These are phyloP conservation scores for Colletotrichum sansevieriae DNA, from an alignment of 2,329 filamentous ascomycete genomes.

Conservation along the genomic window DNA sequence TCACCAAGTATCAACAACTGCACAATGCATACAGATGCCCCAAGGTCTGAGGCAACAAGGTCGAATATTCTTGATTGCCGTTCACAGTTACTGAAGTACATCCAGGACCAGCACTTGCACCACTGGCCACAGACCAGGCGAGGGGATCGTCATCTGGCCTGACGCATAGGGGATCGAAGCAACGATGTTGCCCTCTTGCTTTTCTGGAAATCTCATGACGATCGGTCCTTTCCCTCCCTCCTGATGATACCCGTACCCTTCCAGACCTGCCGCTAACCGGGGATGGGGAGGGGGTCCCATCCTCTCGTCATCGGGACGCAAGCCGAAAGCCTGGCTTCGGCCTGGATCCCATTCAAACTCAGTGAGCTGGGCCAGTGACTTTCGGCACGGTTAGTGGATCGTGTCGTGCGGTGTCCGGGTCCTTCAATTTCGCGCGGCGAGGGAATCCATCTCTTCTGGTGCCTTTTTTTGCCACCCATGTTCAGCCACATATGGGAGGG, in stretches of 20 bases:
- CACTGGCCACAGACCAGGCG: background rate
- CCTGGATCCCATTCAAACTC: constrained; percentile 1
- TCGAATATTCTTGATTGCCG: constrained; percentile 6
- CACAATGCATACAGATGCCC: background rate
- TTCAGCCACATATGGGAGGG: too few species aligned
- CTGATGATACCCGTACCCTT: constrained; percentile 9
- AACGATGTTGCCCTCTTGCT: constrained; percentile 25
- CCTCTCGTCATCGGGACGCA: constrained; percentile 34
- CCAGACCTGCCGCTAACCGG: constrained; percentile 8
- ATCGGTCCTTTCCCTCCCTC: constrained; percentile 25
- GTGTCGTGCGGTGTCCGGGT: constrained; percentile 29
- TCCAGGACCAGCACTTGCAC: constrained; percentile 23
- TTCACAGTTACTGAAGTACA: constrained; percentile 5
- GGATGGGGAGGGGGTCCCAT: background rate
- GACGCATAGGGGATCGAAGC: constrained; percentile 14
- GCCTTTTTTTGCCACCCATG: too few species aligned
- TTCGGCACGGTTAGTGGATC: constrained; percentile 13
- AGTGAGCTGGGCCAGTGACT: background rate
- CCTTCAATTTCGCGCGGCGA: constrained; percentile 36
- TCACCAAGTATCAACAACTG: too few species aligned
- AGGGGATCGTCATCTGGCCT: background rate
- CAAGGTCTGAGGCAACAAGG: background rate
- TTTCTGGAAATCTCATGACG: constrained; percentile 31
- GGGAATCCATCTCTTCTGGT: constrained; percentile 21
- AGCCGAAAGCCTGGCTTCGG: constrained; percentile 18